Evolutionary conservation across 1,284 basidiomycete genomes (phyloP), one percentile per base, ranked within the genome.

Genomic region (Marasmius fiardii): DNA sequence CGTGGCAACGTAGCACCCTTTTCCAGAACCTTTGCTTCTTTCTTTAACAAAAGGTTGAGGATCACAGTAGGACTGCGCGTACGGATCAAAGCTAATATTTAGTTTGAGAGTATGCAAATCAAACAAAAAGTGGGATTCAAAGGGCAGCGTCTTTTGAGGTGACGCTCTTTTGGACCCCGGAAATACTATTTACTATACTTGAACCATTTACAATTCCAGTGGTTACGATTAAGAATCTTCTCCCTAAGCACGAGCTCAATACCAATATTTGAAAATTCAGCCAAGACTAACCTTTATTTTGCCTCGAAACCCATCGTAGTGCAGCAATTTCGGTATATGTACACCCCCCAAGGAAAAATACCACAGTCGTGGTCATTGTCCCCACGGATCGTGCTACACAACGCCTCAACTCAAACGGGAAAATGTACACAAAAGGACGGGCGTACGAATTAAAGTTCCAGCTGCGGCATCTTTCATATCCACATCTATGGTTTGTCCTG

Each of bases 331-430:
- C 97, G 6, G 96, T 95, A 65, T 92, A 97, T 5, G 97, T 99
- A 68, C 95, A 95, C 2, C 97, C 97, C 34, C 97, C 97, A n/a
- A 99, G 74, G 82, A 98, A 98, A 74, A 98, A 98, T 10, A 99
- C 92, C 21, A 97, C 83, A 1, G 94, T 98, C 2, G 90, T 97
- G 2, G 82, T 86, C 4, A 81, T 72, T 60, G 76, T 77, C 60
- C 82, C 82, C 56, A 70, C 71, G 20, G 77, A 67, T 56, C 74
- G 73, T 58, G 78, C 83, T 85, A 52, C 12, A 56, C 35, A 51
- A 24, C 24, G 54, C 39, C 31, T 59, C 28, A 8, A 57, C 51
- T 56, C 44, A 59, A 49, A 51, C n/a, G n/a, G 49, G 43, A 34
- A 51, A 45, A 44, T 24, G 57, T 52, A 41, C 56, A 39, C 48